Conservation (phyloP, 140 eudicot genomes). For the Cichorium intybus region DNA sequence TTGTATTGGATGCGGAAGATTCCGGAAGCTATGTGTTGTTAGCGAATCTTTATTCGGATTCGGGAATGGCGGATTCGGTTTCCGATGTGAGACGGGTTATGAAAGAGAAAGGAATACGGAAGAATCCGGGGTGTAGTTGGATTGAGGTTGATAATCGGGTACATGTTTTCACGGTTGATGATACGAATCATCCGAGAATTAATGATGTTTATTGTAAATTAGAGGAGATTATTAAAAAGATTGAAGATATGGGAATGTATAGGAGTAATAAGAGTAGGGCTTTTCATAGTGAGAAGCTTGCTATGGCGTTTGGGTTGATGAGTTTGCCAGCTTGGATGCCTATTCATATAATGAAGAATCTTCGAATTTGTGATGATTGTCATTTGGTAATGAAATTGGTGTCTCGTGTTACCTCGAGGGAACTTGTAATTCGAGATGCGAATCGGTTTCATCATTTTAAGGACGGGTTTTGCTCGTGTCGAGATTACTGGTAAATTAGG, state of each 20-base stretch:
- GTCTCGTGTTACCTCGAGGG: constrained; percentile 41
- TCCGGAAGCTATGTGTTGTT: constrained; percentile 47
- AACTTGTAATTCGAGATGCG: constrained; percentile 40
- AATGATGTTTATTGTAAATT: constrained; percentile 29
- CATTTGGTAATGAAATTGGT: constrained; percentile 39
- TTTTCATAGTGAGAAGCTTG: constrained; percentile 43
- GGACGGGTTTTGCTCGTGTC: constrained; percentile 39
- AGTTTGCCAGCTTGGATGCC: constrained; percentile 49
- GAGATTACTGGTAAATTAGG: constrained; percentile 37
- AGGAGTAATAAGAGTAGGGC: constrained; percentile 9
- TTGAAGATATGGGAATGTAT: constrained; percentile 34
- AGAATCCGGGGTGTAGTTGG: constrained; percentile 56
- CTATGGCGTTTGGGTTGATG: constrained; percentile 41
- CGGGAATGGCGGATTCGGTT: constrained; percentile 30
- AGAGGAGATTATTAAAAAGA: constrained; percentile 24
- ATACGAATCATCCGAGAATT: constrained; percentile 43
- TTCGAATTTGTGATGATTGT: constrained; percentile 39
- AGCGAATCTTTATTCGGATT: constrained; percentile 43
- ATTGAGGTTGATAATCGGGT: constrained; percentile 44
- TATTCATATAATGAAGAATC: constrained; percentile 38
- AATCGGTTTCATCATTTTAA: constrained; percentile 41
- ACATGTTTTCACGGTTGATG: constrained; percentile 48
- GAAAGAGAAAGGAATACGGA: constrained; percentile 43
- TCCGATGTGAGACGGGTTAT: constrained; percentile 32
- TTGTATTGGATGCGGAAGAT: constrained; percentile 34